Evolutionary conservation across 208 protist species (phyloP), one percentile per base, ranked within the genome.

Genomic region (Endotrypanum monterogeii): DNA sequence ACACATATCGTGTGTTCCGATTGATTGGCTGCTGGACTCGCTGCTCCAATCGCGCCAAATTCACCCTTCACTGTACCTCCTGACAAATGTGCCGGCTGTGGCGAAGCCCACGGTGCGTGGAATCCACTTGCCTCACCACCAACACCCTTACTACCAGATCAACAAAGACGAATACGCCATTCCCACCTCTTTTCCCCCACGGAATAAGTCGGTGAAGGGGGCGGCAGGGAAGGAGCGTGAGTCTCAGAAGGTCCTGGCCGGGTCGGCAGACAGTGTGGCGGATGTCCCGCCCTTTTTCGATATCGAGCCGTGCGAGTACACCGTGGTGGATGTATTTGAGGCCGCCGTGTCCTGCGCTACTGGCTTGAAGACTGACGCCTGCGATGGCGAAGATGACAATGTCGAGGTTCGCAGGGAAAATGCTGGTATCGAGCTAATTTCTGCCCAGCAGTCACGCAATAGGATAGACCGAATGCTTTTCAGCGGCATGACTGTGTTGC

Each of bases 31-130:
- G 88, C 83, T 97, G 20, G 93, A 97, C 72, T 97, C 85, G 46
- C 80, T 97, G 35, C 84, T 97, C 46, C 90, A 97, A 80, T 94
- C 90, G 14, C 87, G 93, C 52, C 93, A 94, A 82, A 94, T 97
- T 71, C 89, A 94, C 67, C 78, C 84, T 3, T 80, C 85, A 5
- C 76, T 93, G 25, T 96, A 94, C 74, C 86, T 81, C 48, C 83
- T 97, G 25, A 87, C 48, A 14, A 50, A 75, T 28, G 88, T 97
- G 75, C 93, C 91, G 14, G 80, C 84, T n/a, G 89, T 95, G 39
- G 89, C 93, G 37, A 86, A 90, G 67, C 72, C 84, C 18, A 94
- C 90, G 32, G 84, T 85, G 66, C 77, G 74, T 9, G 90, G 89
- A 57, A 82, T 75, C 14, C 61, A 84, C 57, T 83, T 97, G 60